phyloP scores from a whole-genome alignment of 106 monocot genomes.

The Acorus calamus region DNA sequence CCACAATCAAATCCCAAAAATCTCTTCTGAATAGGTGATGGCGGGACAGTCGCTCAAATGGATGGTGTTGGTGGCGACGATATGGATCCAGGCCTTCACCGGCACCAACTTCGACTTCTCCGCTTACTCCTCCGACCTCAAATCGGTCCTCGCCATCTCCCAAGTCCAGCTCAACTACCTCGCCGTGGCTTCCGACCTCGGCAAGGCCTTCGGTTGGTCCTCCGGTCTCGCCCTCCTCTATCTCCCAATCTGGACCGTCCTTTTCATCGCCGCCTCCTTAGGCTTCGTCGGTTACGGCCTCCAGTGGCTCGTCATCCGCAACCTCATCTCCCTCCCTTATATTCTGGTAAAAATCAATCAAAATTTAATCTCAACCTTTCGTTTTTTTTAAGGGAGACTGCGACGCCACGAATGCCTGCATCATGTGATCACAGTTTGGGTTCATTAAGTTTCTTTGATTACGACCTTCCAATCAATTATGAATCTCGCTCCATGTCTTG shows the following conservation, averaged over 20 bases:
- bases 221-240: constrained; percentile 53
- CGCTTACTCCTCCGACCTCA: constrained; percentile 75
- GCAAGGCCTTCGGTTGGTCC: constrained; percentile 65
- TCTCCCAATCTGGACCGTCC: constrained; percentile 50
- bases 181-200: constrained; percentile 73
- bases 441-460: too few relatives aligned
- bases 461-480: too few relatives aligned
- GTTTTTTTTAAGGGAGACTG: too few relatives aligned
- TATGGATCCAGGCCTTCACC: constrained; percentile 73
- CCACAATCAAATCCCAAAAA: too few relatives aligned
- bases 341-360: too few relatives aligned
- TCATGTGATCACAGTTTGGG: too few relatives aligned
- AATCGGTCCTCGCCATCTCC: constrained; percentile 50
- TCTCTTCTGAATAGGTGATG: too few relatives aligned
- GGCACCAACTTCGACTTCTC: constrained; percentile 74
- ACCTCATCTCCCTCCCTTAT: constrained; percentile 29
- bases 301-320: constrained; percentile 55
- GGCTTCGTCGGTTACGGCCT: constrained; percentile 70
- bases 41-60: constrained; percentile 22
- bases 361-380: too few relatives aligned
- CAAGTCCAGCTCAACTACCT: constrained; percentile 75
- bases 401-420: too few relatives aligned
- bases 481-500: too few relatives aligned
- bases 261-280: constrained; percentile 44
- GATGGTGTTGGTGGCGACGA: constrained; percentile 53